Conservation (phyloP, 2,329 filamentous ascomycete species). For the Hysterium pulicare region DNA sequence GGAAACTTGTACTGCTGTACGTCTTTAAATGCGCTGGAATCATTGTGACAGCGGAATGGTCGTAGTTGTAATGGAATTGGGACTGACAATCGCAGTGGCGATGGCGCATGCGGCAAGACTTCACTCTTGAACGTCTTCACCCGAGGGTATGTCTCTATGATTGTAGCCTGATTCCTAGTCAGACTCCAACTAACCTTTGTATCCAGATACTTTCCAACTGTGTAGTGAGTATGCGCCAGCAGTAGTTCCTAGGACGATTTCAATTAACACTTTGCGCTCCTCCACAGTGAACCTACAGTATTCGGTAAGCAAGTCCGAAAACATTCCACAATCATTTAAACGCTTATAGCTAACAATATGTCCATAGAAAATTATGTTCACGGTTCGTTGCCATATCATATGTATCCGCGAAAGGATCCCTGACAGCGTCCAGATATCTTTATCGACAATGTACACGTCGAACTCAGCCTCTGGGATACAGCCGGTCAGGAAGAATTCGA, state of each 20-base stretch:
- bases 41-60: no score
- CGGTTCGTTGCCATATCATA: no score
- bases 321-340: not conserved
- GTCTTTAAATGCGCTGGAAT: slow-evolving; percentile 44
- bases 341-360: slow-evolving; percentile 19
- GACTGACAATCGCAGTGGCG: slow-evolving; percentile 60
- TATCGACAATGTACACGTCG: slow-evolving; percentile 94
- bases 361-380: slow-evolving; percentile 89
- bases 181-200: slow-evolving; percentile 3
- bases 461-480: slow-evolving; percentile 96
- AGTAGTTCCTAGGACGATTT: not conserved
- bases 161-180: not conserved
- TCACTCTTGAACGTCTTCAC: slow-evolving; percentile 98
- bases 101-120: slow-evolving; percentile 96
- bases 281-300: slow-evolving; percentile 77
- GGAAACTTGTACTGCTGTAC: slow-evolving; percentile 92
- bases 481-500: slow-evolving; percentile 99
- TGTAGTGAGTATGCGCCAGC: slow-evolving; percentile 63
- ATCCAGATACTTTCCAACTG: slow-evolving; percentile 86
- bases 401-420: no score
- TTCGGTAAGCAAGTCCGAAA: slow-evolving; percentile 59
- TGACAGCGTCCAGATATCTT: slow-evolving; percentile 71
- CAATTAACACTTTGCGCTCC: slow-evolving; percentile 9
- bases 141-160: slow-evolving; percentile 66
- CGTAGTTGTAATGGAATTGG: slow-evolving; percentile 18